These are phyloP conservation scores for Debaryomycetaceae sp. DNA, from an alignment of 1,139 yeast genomes.

Conservation along the genomic window DNA sequence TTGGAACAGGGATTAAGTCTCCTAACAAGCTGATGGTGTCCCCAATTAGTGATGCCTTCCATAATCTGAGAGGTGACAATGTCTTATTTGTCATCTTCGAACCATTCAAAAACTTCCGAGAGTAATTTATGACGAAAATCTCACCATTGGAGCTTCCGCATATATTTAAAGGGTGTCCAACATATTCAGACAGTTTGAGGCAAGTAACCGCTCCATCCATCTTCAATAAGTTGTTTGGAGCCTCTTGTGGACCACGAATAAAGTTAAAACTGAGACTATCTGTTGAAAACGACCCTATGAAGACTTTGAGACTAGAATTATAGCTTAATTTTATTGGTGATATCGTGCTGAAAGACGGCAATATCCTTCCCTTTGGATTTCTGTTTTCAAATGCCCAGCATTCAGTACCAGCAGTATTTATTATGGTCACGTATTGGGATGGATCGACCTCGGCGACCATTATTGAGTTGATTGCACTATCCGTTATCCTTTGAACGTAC, in stretches of 20 bases:
- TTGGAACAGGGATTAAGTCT: conserved; percentile 23
- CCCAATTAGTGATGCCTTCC: conserved; percentile 28
- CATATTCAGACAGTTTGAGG: conserved; percentile 26
- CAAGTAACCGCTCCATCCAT: conserved; percentile 30
- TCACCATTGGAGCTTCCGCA: conserved; percentile 66
- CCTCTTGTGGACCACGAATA: conserved; percentile 35
- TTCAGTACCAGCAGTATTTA: conserved; percentile 50
- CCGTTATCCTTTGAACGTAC: conserved; percentile 43
- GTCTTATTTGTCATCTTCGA: conserved; percentile 29
- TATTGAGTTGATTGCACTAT: conserved; percentile 48
- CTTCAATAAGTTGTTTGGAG: conserved; percentile 25
- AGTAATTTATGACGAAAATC: conserved; percentile 30
- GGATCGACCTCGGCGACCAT: conserved; percentile 27
- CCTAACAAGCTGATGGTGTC: conserved; percentile 18
- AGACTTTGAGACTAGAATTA: conserved; percentile 24
- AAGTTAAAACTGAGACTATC: conserved; percentile 30
- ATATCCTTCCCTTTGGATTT: conserved; percentile 35
- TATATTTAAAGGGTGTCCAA: conserved; percentile 60
- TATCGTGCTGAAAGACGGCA: conserved; percentile 18
- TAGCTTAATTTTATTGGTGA: conserved; percentile 23
- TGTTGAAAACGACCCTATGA: conserved; percentile 21
- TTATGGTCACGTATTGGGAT: conserved; percentile 32
- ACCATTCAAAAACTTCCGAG: conserved; percentile 34
- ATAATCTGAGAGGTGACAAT: conserved; percentile 31
- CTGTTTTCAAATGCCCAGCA: conserved; percentile 37